Base-by-base conservation (phyloP, 371 early-diverging fungal species). In the Coemansia sp. region DNA sequence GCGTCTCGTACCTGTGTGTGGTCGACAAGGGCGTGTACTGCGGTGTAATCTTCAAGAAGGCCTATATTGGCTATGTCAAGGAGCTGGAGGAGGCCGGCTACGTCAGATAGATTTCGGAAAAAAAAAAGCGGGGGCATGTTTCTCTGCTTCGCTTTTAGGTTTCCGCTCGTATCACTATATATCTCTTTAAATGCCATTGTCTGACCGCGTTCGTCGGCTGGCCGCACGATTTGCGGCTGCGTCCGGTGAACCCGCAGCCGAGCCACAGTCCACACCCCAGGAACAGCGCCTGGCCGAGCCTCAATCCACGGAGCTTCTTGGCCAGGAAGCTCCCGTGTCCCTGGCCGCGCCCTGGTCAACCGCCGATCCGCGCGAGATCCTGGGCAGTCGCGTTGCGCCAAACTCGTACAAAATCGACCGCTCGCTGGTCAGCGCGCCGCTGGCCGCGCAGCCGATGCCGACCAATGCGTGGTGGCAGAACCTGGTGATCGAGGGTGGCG, bases 21-120 rank as follows among this genome's bases (percentile, higher is more conserved):
- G 75, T 65, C 16, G 66, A 77, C 71, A 74, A 81, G n/a, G 86
- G 87, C 10, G 52, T 64, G 9, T 82, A 72, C 55, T 79, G 77
- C 7, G 87, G 87, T 4, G 65, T 82, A 8, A 78, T 87, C 11
- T 82, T 81, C 63, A 87, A 87, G 66, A 87, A 87, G 69, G 60
- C 76, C 12, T 65, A 86, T 40, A 70, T 87, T 7, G 78, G 77
- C 12, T 86, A 78, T 51, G 55, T 81, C 4, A 75, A 79, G 39
- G 71, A 81, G 55, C 61, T 80, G 8, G 80, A 79, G 12, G 65
- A 68, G 34, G 55, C 80, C 9, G 64, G 66, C 5, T 71, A 53
- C 34, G 59, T 66, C 5, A 64, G 60, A 29, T 76, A 75, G 40
- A n/a, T n/a, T n/a, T n/a, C n/a, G n/a, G n/a, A n/a, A n/a, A n/a